Percentiles rank a stretch among this genome's conserved stretches.
Conservation (phyloP, 2,329 filamentous ascomycete species). For the Ophiostoma triangulosporum region DNA sequence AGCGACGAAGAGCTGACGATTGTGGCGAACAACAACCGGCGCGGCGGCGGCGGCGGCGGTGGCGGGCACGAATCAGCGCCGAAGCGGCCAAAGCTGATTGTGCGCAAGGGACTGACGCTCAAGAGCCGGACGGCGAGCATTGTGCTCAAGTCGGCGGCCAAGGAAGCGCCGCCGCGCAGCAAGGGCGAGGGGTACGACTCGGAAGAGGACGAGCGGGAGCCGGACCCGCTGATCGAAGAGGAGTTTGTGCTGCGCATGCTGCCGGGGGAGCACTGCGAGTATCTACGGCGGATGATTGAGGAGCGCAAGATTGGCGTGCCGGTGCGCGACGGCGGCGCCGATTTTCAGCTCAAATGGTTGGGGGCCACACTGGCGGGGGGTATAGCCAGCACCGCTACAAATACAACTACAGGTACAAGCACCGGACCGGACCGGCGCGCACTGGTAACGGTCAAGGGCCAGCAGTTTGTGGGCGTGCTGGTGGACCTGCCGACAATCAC, state of each 20-base stretch:
- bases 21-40: neutral
- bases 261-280: slow-evolving; percentile 74
- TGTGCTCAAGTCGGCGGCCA: slow-evolving; percentile 27
- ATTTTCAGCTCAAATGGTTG: slow-evolving; percentile 71
- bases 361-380: neutral
- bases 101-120: slow-evolving; percentile 17
- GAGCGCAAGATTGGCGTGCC: slow-evolving; percentile 63
- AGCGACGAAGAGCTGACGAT: slow-evolving; percentile 27
- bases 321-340: slow-evolving; percentile 51
- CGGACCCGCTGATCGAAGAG: slow-evolving; percentile 78
- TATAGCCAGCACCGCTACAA: no score
- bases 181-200: slow-evolving; percentile 91
- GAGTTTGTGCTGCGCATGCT: slow-evolving; percentile 82
- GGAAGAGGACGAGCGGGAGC: slow-evolving; percentile 80
- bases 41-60: neutral
- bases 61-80: slow-evolving; percentile 13
- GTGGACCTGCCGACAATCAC: slow-evolving; percentile 79
- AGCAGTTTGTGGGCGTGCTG: slow-evolving; percentile 62
- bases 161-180: slow-evolving; percentile 52
- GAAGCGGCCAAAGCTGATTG: slow-evolving; percentile 42
- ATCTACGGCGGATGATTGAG: slow-evolving; percentile 60
- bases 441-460: slow-evolving; percentile 54
- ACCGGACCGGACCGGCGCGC: slow-evolving; percentile 42
- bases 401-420: neutral
- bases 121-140: slow-evolving; percentile 21